phyloP scores from a whole-genome alignment of 257 asterid species.

The Fraxinus pennsylvanica region DNA sequence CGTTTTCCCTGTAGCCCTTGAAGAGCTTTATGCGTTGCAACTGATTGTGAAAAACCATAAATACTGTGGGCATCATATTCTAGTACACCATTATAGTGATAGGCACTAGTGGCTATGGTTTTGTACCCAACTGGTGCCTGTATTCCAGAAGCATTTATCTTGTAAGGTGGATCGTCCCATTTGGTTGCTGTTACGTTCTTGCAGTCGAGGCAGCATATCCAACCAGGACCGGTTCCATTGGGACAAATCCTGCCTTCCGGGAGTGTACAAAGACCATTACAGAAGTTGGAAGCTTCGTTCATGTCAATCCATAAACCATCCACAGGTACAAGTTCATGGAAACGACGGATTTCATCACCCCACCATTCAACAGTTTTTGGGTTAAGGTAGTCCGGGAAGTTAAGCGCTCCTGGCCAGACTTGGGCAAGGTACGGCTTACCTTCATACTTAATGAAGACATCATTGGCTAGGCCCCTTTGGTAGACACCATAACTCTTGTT shows the following conservation, averaged over 20 bases:
- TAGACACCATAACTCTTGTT: constrained; percentile 69
- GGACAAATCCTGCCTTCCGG: constrained; percentile 71
- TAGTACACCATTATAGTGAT: constrained; percentile 74
- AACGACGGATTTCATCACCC: constrained; percentile 79
- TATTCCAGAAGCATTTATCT: constrained; percentile 86
- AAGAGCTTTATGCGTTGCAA: constrained; percentile 87
- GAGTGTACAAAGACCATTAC: constrained; percentile 73
- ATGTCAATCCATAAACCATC: constrained; percentile 96
- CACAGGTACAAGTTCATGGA: constrained; percentile 84
- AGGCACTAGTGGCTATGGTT: constrained; percentile 85
- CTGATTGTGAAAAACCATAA: constrained; percentile 76
- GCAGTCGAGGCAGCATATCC: constrained; percentile 89
- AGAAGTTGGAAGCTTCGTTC: constrained; percentile 92
- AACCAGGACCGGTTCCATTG: constrained; percentile 82
- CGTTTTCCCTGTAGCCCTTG: constrained; percentile 72
- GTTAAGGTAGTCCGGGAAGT: constrained; percentile 91
- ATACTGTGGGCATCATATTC: constrained; percentile 93
- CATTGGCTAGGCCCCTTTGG: constrained; percentile 66
- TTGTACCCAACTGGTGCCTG: constrained; percentile 74
- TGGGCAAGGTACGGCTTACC: constrained; percentile 83
- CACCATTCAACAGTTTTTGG: constrained; percentile 88
- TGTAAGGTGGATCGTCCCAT: constrained; percentile 98
- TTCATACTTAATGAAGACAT: constrained; percentile 80
- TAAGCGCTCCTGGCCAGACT: constrained; percentile 97
- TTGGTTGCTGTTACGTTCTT: constrained; percentile 68